phyloP scores from a whole-genome alignment of 257 asterid species.

The Solanum pinnatisectum region DNA sequence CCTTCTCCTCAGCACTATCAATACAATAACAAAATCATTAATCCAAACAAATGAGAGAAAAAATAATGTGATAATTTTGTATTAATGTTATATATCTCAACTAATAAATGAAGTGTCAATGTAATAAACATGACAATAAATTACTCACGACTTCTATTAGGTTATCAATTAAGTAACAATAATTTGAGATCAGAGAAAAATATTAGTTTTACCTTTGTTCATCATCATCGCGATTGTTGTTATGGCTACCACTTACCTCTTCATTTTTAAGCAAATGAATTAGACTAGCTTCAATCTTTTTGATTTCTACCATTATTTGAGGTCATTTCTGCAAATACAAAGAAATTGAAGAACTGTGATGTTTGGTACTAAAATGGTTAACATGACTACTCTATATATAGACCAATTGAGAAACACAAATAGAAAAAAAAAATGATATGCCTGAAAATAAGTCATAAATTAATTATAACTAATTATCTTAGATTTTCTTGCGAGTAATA shows the following conservation, averaged over 20 bases:
- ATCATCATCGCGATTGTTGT: background rate
- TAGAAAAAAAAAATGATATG: background rate
- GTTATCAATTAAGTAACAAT: background rate
- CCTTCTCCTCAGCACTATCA: background rate
- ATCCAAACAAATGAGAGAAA: no score
- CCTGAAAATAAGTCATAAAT: background rate
- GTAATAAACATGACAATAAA: background rate
- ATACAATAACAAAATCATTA: no score
- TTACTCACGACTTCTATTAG: background rate
- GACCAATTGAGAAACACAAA: background rate
- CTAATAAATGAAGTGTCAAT: background rate
- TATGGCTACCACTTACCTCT: background rate
- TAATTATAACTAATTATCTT: background rate
- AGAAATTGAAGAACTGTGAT: background rate
- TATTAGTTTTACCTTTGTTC: background rate
- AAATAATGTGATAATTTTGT: background rate
- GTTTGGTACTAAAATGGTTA: background rate
- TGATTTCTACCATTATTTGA: constrained; percentile 36
- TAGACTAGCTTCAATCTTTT: constrained; percentile 35
- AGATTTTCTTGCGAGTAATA: background rate
- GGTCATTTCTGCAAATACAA: constrained; percentile 10
- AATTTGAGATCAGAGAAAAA: background rate
- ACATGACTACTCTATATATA: constrained; percentile 4
- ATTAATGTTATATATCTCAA: no score
- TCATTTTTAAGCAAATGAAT: constrained; percentile 41